Evolutionary conservation across 768 basidiomycete species (phyloP).

Genomic region (Astraeus odoratus): DNA sequence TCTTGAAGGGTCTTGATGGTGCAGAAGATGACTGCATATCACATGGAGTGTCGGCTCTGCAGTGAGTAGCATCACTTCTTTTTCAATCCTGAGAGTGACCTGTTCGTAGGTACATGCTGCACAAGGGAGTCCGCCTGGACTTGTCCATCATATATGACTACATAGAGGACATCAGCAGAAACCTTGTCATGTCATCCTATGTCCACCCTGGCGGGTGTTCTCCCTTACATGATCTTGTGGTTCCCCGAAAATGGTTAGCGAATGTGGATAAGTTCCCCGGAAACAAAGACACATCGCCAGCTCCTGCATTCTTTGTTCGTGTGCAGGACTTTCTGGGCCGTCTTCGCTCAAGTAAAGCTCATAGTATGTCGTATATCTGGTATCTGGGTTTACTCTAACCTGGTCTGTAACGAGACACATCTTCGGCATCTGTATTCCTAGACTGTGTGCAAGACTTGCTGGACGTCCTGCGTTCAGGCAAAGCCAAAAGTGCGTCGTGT

Average conservation of each 20-base stretch:
- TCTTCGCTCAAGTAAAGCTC: too few species aligned
- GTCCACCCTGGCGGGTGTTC: background rate
- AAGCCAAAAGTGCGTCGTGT: background rate
- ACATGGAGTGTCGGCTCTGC: background rate
- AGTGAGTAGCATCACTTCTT: background rate
- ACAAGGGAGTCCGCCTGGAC: conserved; percentile 32
- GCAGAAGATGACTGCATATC: background rate
- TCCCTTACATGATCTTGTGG: conserved; percentile 37
- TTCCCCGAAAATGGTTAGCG: conserved; percentile 50
- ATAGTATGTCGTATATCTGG: too few species aligned
- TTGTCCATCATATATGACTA: conserved; percentile 43
- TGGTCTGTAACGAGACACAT: too few species aligned
- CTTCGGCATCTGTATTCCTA: background rate
- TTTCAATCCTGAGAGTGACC: too few species aligned
- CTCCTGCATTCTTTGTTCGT: too few species aligned
- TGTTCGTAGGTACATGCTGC: conserved; percentile 47
- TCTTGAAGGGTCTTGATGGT: background rate
- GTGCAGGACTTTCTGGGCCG: too few species aligned
- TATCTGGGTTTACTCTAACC: too few species aligned
- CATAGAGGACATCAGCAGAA: conserved; percentile 43
- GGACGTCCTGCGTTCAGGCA: background rate
- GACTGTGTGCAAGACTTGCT: background rate
- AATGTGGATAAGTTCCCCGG: conserved; percentile 9
- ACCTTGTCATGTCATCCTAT: conserved; percentile 30
- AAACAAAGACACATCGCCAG: conserved; percentile 6